Conservation (phyloP, 768 basidiomycete species). For the Suillus discolor region DNA sequence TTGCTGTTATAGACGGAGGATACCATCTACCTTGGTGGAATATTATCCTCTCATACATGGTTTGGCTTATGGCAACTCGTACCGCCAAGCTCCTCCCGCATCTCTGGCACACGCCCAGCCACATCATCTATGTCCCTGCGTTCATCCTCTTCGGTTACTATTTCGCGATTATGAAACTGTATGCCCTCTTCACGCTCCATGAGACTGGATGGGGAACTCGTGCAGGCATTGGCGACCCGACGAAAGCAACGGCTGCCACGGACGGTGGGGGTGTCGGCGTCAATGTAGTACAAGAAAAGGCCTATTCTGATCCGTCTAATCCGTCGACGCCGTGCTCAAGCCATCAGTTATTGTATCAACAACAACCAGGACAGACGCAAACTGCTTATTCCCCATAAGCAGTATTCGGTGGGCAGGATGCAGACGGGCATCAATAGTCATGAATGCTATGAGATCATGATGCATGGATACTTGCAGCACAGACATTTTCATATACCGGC, state of each 20-base stretch:
- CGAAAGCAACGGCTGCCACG: slow-evolving; percentile 72
- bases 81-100: slow-evolving; percentile 83
- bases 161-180: slow-evolving; percentile 93
- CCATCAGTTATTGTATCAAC: background rate
- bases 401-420: slow-evolving; percentile 12
- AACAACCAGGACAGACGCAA: slow-evolving; percentile 14
- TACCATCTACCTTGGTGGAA: slow-evolving; percentile 89
- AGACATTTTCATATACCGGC: background rate
- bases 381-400: slow-evolving; percentile 8
- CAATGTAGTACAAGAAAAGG: slow-evolving; percentile 28
- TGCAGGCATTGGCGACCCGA: slow-evolving; percentile 85
- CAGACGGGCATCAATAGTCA: slow-evolving; percentile 1
- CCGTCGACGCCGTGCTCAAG: background rate
- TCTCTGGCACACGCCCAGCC: slow-evolving; percentile 73
- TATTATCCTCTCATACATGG: slow-evolving; percentile 63
- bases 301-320: background rate
- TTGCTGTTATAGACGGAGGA: slow-evolving; percentile 64
- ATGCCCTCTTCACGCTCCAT: slow-evolving; percentile 87
- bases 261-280: slow-evolving; percentile 36
- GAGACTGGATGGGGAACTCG: slow-evolving; percentile 98
- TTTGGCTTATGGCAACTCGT: slow-evolving; percentile 71
- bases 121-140: slow-evolving; percentile 82
- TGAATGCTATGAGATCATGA: slow-evolving; percentile 7
- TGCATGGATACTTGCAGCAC: background rate
- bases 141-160: slow-evolving; percentile 93